Conservation (phyloP, 2,329 filamentous ascomycete genomes). For the Xylariales sp. region DNA sequence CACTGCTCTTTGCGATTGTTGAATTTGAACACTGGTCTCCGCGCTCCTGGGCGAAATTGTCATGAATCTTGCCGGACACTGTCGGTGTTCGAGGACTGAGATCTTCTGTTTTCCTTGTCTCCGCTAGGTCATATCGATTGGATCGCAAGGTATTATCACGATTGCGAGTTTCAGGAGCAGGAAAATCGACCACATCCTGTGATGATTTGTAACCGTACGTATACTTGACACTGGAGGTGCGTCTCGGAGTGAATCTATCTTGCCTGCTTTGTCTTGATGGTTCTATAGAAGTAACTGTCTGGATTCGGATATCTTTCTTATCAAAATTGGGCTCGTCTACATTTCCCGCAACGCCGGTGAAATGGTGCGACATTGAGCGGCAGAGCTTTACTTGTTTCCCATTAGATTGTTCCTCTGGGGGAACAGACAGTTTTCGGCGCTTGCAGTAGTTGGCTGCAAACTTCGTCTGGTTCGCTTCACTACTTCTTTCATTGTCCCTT, state of each 20-base stretch:
- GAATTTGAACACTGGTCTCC: too few species aligned
- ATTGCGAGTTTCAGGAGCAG: not conserved
- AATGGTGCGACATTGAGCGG: constrained; percentile 15
- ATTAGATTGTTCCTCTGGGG: not conserved
- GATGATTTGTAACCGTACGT: constrained; percentile 2
- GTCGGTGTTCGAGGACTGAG: too few species aligned
- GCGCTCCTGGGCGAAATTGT: too few species aligned
- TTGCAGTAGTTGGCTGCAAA: too few species aligned
- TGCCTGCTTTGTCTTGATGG: not conserved
- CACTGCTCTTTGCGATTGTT: too few species aligned
- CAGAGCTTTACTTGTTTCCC: constrained; percentile 9
- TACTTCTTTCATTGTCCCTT: not conserved
- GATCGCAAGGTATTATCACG: too few species aligned
- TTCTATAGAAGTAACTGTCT: not conserved
- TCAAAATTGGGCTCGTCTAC: constrained; percentile 1
- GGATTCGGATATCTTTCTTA: constrained; percentile 4
- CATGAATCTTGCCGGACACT: too few species aligned
- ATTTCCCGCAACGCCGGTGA: constrained; percentile 1
- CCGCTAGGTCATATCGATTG: too few species aligned
- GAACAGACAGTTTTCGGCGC: not conserved
- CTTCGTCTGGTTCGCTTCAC: not conserved
- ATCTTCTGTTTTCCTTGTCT: too few species aligned
- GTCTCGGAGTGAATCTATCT: not conserved
- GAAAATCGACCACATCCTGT: too few species aligned
- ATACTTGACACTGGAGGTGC: not conserved